These are phyloP conservation scores for Pseudogymnoascus sp. DNA, from an alignment of 2,329 filamentous ascomycete species.

Conservation along the genomic window DNA sequence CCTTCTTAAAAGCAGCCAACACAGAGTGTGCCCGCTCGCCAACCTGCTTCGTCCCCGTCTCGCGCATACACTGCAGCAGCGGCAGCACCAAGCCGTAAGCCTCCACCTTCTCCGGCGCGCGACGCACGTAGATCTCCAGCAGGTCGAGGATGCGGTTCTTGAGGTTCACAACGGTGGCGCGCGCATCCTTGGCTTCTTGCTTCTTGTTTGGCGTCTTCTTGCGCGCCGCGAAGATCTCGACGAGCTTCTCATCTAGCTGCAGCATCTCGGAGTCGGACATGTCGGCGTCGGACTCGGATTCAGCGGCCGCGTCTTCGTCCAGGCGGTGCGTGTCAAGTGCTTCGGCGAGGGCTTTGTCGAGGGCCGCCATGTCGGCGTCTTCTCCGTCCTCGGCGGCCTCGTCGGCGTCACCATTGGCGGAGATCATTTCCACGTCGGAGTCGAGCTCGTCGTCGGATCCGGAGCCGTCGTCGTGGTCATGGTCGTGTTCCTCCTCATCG, in stretches of 20 bases:
- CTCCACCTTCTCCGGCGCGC: conserved; percentile 60
- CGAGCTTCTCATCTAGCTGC: conserved; percentile 72
- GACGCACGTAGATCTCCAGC: conserved; percentile 74
- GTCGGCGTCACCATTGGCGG: conserved; percentile 37
- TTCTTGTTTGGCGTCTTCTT: conserved; percentile 61
- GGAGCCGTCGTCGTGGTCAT: conserved; percentile 34
- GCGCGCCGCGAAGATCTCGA: conserved; percentile 75
- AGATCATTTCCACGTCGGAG: conserved; percentile 43
- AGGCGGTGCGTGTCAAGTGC: conserved; percentile 65
- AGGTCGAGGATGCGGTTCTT: conserved; percentile 90
- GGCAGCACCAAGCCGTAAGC: conserved; percentile 66
- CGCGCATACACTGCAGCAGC: conserved; percentile 65
- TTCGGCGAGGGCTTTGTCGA: conserved; percentile 66
- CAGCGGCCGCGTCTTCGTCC: conserved; percentile 50
- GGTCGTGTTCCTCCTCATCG: conserved; percentile 47
- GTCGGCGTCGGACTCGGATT: conserved; percentile 58
- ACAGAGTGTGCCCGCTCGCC: conserved; percentile 65
- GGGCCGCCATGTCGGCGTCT: conserved; percentile 34
- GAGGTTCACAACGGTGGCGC: conserved; percentile 84
- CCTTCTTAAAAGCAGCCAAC: conserved; percentile 63
- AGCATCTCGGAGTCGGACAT: conserved; percentile 98
- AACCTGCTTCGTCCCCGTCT: conserved; percentile 68
- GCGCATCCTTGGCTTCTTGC: conserved; percentile 79
- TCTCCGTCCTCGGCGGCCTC: conserved; percentile 34
- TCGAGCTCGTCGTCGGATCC: conserved; percentile 30